A percentile compares a stretch with the other conserved stretches of the same genome.
Evolutionary conservation across 2,329 filamentous ascomycete species (phyloP).

Genomic region (Anisogramma anomala): DNA sequence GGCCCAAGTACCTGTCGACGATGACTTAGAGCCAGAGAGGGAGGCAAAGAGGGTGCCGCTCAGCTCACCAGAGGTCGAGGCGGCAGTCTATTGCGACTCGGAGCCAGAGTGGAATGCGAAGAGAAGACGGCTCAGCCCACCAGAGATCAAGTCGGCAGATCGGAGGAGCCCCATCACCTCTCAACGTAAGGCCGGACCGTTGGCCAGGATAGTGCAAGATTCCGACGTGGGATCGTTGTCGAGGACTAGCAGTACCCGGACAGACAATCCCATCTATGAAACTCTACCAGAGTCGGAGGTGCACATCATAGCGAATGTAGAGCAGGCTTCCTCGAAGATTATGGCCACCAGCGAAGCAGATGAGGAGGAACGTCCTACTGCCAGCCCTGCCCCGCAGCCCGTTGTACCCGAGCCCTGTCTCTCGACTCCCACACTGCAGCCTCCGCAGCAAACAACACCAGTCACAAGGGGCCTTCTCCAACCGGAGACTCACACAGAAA

Average conservation of each 20-base stretch:
- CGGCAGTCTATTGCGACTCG: not conserved
- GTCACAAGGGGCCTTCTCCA: not conserved
- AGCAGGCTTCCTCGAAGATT: constrained; percentile 3
- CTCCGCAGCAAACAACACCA: not conserved
- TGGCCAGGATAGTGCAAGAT: constrained; percentile 3
- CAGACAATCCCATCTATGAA: constrained; percentile 6
- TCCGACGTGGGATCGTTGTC: constrained; percentile 2
- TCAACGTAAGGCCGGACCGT: not conserved
- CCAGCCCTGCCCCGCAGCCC: not conserved
- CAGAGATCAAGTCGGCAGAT: not conserved
- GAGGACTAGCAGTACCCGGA: constrained; percentile 8
- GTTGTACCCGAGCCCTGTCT: not conserved
- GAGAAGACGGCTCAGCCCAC: constrained; percentile 3
- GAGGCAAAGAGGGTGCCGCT: constrained; percentile 6
- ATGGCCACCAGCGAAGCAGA: not conserved
- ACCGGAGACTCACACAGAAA: not conserved
- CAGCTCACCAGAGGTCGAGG: not conserved
- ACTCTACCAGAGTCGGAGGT: constrained; percentile 7
- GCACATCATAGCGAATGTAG: constrained; percentile 8
- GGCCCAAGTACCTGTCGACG: not conserved
- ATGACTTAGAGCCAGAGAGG: not conserved
- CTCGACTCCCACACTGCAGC: not conserved
- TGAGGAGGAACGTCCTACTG: not conserved
- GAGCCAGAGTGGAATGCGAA: constrained; percentile 3
- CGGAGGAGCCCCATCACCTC: constrained; percentile 1